phyloP scores from a whole-genome alignment of 2,329 filamentous ascomycete species.

The Akanthomyces muscarius region DNA sequence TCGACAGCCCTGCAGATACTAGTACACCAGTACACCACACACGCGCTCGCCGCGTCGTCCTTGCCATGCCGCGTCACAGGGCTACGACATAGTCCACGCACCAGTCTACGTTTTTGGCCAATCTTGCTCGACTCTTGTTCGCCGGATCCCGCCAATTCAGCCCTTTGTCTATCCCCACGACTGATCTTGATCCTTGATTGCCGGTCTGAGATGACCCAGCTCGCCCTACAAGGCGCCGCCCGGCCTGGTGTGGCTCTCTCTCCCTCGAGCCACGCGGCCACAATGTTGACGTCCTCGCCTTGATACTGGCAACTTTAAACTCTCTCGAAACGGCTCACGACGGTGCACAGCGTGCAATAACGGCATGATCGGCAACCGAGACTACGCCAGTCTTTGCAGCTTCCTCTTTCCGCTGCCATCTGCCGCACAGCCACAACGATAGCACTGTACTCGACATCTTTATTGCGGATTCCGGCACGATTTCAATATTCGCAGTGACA shows the following conservation, averaged over 20 bases:
- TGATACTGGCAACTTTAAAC: neutral
- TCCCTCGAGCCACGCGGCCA: conserved; percentile 7
- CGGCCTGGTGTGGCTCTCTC: neutral
- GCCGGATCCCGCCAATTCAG: neutral
- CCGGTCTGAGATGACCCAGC: neutral
- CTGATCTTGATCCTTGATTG: conserved; percentile 9
- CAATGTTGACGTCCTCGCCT: neutral
- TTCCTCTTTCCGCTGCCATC: neutral
- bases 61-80: conserved; percentile 13
- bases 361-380: neutral
- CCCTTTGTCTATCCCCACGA: neutral
- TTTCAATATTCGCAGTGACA: neutral
- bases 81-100: conserved; percentile 15
- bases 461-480: neutral
- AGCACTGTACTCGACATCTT: neutral
- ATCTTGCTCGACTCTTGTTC: neutral
- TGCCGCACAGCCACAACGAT: conserved; percentile 8
- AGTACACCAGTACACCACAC: neutral
- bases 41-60: neutral
- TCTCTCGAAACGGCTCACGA: neutral
- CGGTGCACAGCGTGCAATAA: neutral
- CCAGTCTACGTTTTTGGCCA: conserved; percentile 7
- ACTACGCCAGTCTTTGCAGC: neutral
- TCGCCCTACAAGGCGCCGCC: conserved; percentile 13
- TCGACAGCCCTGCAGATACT: neutral